Percentiles rank a stretch among this genome's conserved stretches.
These are phyloP conservation scores for Diutina neorugosa DNA, from an alignment of 1,139 yeast genomes.

Conservation along the genomic window DNA sequence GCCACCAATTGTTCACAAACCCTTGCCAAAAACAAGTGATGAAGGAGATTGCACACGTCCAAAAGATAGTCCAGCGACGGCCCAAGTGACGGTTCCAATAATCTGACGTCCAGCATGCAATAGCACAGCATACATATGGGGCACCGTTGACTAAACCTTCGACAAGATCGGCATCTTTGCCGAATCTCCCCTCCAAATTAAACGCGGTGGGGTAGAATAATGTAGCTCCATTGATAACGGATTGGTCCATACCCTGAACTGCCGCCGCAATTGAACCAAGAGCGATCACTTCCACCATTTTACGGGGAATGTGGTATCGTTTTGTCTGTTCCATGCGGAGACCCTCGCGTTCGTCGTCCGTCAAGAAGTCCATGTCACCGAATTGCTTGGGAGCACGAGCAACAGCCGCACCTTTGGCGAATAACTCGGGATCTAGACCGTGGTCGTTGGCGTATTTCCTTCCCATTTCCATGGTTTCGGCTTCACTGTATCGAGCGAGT, in stretches of 20 bases:
- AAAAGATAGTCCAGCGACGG: slow-evolving; percentile 62
- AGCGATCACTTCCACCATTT: slow-evolving; percentile 61
- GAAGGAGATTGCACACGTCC: slow-evolving; percentile 12
- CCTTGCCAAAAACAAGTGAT: slow-evolving; percentile 3
- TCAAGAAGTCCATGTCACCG: slow-evolving; percentile 44
- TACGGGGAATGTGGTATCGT: slow-evolving; percentile 59
- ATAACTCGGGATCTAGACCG: slow-evolving; percentile 51
- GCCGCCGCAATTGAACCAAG: slow-evolving; percentile 81
- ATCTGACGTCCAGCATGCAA: slow-evolving; percentile 69
- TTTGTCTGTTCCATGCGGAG: slow-evolving; percentile 48
- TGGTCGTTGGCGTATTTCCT: slow-evolving; percentile 51
- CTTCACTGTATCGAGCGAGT: slow-evolving; percentile 47
- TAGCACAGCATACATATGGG: slow-evolving; percentile 67
- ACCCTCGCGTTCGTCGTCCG: slow-evolving; percentile 46
- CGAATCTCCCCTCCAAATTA: slow-evolving; percentile 21
- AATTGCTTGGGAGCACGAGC: slow-evolving; percentile 56
- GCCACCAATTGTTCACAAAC: slow-evolving; percentile 2
- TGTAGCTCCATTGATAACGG: slow-evolving; percentile 78
- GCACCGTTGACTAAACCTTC: slow-evolving; percentile 72
- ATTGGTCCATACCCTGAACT: slow-evolving; percentile 89
- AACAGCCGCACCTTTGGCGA: slow-evolving; percentile 64
- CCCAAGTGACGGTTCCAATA: slow-evolving; percentile 52
- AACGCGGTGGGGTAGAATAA: slow-evolving; percentile 50
- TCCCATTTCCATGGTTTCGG: slow-evolving; percentile 62
- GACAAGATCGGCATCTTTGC: slow-evolving; percentile 47